Conservation (phyloP, 352 stramenopile genomes). For the Pythium brachiatum region DNA sequence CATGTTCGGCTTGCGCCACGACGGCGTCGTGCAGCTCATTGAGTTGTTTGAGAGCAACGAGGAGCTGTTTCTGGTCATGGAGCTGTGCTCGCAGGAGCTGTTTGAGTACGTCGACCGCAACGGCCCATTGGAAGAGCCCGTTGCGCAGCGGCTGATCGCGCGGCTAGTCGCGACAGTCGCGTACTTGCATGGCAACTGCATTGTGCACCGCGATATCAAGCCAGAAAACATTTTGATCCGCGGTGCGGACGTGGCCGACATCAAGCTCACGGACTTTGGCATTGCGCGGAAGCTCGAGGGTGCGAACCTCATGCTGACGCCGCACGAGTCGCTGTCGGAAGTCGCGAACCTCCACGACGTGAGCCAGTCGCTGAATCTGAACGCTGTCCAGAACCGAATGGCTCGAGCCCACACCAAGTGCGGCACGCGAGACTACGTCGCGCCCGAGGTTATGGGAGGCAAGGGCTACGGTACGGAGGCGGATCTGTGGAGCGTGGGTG, state of each 20-base stretch:
- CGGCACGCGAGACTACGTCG: slow-evolving; percentile 81
- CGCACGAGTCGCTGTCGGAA: slow-evolving; percentile 69
- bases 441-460: slow-evolving; percentile 80
- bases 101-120: slow-evolving; percentile 82
- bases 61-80: slow-evolving; percentile 78
- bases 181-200: slow-evolving; percentile 82
- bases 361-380: slow-evolving; percentile 5
- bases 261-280: slow-evolving; percentile 84
- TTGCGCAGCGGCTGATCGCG: slow-evolving; percentile 63
- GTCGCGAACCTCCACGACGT: slow-evolving; percentile 56
- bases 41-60: slow-evolving; percentile 77
- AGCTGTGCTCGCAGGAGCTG: slow-evolving; percentile 75
- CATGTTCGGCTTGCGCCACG: slow-evolving; percentile 70
- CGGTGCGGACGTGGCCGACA: slow-evolving; percentile 60
- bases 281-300: slow-evolving; percentile 75
- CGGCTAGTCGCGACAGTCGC: slow-evolving; percentile 75
- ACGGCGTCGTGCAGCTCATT: slow-evolving; percentile 75
- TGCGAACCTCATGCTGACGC: slow-evolving; percentile 57
- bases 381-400: slow-evolving; percentile 55
- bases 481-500: slow-evolving; percentile 92
- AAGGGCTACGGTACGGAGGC: slow-evolving; percentile 93
- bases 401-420: slow-evolving; percentile 78
- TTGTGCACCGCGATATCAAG: slow-evolving; percentile 87
- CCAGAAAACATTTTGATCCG: slow-evolving; percentile 82
- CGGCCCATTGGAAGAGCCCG: slow-evolving; percentile 62